Base-by-base conservation (phyloP, 345 rosid species). In the Acer yangbiense region DNA sequence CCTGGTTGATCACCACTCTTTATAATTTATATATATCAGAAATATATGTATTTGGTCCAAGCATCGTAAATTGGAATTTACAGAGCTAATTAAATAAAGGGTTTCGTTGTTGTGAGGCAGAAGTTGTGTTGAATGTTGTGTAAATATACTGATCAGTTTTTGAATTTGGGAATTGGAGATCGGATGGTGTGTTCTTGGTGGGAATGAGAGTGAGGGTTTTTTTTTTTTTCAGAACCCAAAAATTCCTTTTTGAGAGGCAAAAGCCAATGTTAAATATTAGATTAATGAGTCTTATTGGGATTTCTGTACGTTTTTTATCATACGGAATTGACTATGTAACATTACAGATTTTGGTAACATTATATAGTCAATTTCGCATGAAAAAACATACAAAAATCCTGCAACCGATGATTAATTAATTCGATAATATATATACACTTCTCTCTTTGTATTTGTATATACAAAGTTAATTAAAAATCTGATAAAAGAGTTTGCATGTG, bases 151-250 rank as follows among this genome's bases (percentile, higher is more conserved):
- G 39, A 35, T 52, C 2, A 21, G 68, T n/a, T 52, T 72, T 73
- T 73, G 68, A 73, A 58, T 61, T 73, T 61, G 32, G 29, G 48
- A 65, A 52, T 43, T 44, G 43, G 76, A 61, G 66, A 41, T 73
- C 32, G 76, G 50, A 62, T 57, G 32, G 63, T 52, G 43, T 44
- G 54, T 44, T 23, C 35, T 50, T 23, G n/a, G 62, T 17, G 20
- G 9, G 25, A 2, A 17, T 14, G 1, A 4, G 39, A 4, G 39
- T 35, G 39, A 3, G 3, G 2, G 7, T 57, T 57, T 27, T n/a
- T 57, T 57, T 57, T 17, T 16, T 12, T 52, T 43, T 61, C 54
- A 60, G 32, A 62, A 62, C 41, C 68, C 76, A 25, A 73, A 73
- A 61, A 43, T 61, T 61, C 76, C 41, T 21, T 52, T 70, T 55